Evolutionary conservation across 2,329 filamentous ascomycete species (phyloP), one percentile per base, ranked within the genome.

Genomic region (Allantophomopsis cytisporea): DNA sequence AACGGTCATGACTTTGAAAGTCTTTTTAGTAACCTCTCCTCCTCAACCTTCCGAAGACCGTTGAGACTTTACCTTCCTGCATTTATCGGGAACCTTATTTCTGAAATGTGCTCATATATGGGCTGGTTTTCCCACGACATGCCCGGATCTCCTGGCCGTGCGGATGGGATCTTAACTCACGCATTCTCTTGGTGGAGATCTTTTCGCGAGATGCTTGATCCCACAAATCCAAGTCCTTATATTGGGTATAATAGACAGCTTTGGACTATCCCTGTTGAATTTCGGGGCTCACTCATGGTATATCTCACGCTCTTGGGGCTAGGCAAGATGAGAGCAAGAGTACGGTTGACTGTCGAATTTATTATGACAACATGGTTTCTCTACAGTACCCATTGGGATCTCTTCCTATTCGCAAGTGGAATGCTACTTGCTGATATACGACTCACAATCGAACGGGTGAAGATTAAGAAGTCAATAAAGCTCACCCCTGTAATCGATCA

Each of bases 41-140:
- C 62, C 12, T 60, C 61, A 7, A 53, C 59, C 2, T 63, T 66
- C 41, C 57, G 64, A n/a, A 55, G 64, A 7, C 58, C 58, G 4
- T 50, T 65, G 20, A 54, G 64, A 5, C 54, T 68, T 2, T 62
- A 60, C 41, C 55, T 60, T 5, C 63, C 64, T 0, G 60, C 58
- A 21, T 39, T 59, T 10, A 57, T 56, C 6, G 62, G 60, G 23
- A 64, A 61, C 2, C 57, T 62, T 32, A 45, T 57, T 37, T 20
- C 17, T 28, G 6, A 34, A 34, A 11, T 13, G 13, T 17, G 31
- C 31, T 14, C 31, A 7, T 34, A 34, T 13, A 34, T 34, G 31
- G 52, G 57, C 10, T 49, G 46, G 39, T 39, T 54, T 23, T 46
- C 54, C 41, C 44, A 47, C 31, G 41, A 52, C 13, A 44, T 57